Conservation (phyloP, 371 early-diverging fungal species). For the Mortierella sp. region DNA sequence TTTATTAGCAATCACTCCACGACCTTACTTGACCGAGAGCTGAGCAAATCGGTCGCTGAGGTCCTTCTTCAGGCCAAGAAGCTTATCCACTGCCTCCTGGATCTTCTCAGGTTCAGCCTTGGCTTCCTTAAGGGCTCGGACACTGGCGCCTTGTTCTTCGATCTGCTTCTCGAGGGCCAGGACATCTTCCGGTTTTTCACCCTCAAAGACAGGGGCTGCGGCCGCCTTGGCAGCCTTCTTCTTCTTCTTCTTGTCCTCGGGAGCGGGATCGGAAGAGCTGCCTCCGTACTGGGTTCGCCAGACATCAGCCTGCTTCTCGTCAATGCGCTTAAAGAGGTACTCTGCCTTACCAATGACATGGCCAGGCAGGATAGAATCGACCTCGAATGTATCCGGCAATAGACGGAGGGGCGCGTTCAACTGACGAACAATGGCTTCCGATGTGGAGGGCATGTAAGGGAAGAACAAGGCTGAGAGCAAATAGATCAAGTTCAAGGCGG, state of each 20-base stretch:
- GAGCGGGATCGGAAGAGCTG: slow-evolving; percentile 42
- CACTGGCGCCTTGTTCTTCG: slow-evolving; percentile 62
- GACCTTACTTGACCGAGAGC: slow-evolving; percentile 25
- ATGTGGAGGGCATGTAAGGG: slow-evolving; percentile 95
- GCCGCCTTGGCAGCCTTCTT: slow-evolving; percentile 53
- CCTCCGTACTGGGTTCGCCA: slow-evolving; percentile 81
- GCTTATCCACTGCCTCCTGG: slow-evolving; percentile 53
- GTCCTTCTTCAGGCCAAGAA: slow-evolving; percentile 60
- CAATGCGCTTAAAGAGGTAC: slow-evolving; percentile 91
- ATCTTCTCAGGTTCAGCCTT: slow-evolving; percentile 58
- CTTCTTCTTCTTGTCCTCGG: slow-evolving; percentile 58
- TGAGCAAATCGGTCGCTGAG: slow-evolving; percentile 50
- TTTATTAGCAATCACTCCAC: too few relatives aligned
- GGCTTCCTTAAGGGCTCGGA: slow-evolving; percentile 65
- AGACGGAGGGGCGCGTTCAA: slow-evolving; percentile 81
- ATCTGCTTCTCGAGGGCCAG: slow-evolving; percentile 60
- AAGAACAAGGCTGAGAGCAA: slow-evolving; percentile 87
- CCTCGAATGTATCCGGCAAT: slow-evolving; percentile 78
- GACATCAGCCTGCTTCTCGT: slow-evolving; percentile 79
- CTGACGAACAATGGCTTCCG: slow-evolving; percentile 82
- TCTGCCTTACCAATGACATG: slow-evolving; percentile 90
- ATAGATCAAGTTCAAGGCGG: slow-evolving; percentile 88
- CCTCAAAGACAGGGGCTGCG: slow-evolving; percentile 56
- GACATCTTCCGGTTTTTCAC: slow-evolving; percentile 59
- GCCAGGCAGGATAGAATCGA: slow-evolving; percentile 76